Base-by-base conservation (phyloP, 495 filamentous ascomycete species). In the Niebla homalea region DNA sequence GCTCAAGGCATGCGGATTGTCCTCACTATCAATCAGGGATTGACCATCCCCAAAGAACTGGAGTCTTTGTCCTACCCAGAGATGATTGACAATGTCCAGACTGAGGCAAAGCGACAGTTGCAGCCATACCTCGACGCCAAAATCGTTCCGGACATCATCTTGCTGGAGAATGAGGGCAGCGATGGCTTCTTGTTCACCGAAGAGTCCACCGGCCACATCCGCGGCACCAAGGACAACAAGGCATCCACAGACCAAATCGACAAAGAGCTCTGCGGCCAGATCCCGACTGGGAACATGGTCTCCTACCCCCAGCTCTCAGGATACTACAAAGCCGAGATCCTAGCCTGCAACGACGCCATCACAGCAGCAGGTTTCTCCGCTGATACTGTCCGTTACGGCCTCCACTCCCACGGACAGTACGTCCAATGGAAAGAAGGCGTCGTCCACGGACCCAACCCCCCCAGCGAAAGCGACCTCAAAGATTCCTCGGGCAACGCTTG, bases 341-440 rank as follows among this genome's bases (percentile, higher is more conserved):
- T 48, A 11, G 55, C 55, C 15, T 50, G 46, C 51, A 57, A 57
- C 16, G 51, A 54, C 39, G 55, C 55, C 47, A 57, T 57, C 26
- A 50, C 16, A 12, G 44, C 55, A 12, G 41, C 55, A 39, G 55
- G 55, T n/a, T 39, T 50, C 25, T 50, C 51, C 16, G 40, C 39
- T n/a, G 46, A 22, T 36, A 44, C 40, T 5, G 47, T 50, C 16
- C 55, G 55, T 36, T 57, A 54, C 18, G 55, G 55, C 10, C 46
- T 57, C 22, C 55, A 57, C 25, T 57, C 55, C 10, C 55, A 57
- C 37, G 55, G 36, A 1, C 55, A 57, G 23, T 54, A 54, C 42
- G 55, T 57, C 23, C 40, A 57, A 35, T 57, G 55, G 55, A 57
- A 57, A 46, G 55, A 57, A 54, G 46, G 29, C 14, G 25, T 43